Conservation (phyloP, 768 basidiomycete genomes). For the Boletales sp. region DNA sequence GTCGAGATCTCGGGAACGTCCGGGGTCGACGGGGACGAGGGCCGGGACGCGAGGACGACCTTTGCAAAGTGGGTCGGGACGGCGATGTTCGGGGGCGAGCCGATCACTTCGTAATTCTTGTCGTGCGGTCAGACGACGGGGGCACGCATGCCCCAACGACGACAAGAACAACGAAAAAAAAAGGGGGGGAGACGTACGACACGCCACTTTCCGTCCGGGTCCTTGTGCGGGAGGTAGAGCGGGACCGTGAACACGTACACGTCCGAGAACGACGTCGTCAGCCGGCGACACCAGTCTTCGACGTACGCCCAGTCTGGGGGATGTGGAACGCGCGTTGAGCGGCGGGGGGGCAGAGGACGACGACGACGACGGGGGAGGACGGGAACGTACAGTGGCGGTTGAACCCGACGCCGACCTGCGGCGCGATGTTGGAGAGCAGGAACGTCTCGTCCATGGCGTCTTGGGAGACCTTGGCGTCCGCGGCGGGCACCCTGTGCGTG, state of each 20-base stretch:
- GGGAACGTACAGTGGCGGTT: slow-evolving; percentile 83
- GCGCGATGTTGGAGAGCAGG: slow-evolving; percentile 91
- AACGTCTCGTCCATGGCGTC: slow-evolving; percentile 98
- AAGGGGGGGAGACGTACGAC: slow-evolving; percentile 57
- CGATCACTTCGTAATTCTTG: slow-evolving; percentile 93
- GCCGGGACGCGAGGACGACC: slow-evolving; percentile 78
- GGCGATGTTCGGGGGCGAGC: slow-evolving; percentile 80
- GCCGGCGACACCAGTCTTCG: slow-evolving; percentile 90
- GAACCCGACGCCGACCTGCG: slow-evolving; percentile 97
- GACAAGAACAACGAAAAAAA: too few relatives aligned
- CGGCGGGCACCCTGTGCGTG: slow-evolving; percentile 80
- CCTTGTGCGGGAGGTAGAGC: slow-evolving; percentile 85
- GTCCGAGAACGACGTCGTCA: slow-evolving; percentile 85
- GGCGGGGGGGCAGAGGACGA: too few relatives aligned
- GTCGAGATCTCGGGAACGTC: slow-evolving; percentile 73
- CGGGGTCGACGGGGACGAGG: slow-evolving; percentile 68
- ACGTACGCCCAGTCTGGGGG: slow-evolving; percentile 99
- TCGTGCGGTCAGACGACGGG: not conserved
- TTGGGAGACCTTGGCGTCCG: slow-evolving; percentile 91
- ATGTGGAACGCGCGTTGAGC: too few relatives aligned
- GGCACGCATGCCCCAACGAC: too few relatives aligned
- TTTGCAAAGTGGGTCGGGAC: slow-evolving; percentile 99
- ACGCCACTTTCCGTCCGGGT: slow-evolving; percentile 90
- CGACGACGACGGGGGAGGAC: not conserved
- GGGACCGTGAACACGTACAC: slow-evolving; percentile 98